Conservation (phyloP, 805 yeast genomes). For the Spathaspora arborariae region DNA sequence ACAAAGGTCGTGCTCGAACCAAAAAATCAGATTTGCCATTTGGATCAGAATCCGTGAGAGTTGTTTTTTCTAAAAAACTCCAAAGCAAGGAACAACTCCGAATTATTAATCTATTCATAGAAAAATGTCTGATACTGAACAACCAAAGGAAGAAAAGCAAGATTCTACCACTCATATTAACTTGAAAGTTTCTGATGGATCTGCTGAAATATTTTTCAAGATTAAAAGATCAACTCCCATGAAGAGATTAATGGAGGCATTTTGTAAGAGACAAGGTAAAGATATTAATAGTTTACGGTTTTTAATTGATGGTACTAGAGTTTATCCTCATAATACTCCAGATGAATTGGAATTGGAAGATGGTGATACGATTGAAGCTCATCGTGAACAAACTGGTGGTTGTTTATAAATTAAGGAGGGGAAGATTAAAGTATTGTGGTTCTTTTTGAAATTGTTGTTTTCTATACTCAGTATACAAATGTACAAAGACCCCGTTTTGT, state of each 20-base stretch:
- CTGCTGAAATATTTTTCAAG: slow-evolving; percentile 92
- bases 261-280: slow-evolving; percentile 96
- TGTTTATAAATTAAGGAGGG: slow-evolving; percentile 6
- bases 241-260: slow-evolving; percentile 94
- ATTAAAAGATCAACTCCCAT: slow-evolving; percentile 90
- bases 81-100: background rate
- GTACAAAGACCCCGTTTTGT: no score
- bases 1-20: background rate
- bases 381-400: slow-evolving; percentile 88
- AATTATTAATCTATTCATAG: background rate
- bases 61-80: background rate
- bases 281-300: slow-evolving; percentile 78
- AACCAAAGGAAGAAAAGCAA: slow-evolving; percentile 44
- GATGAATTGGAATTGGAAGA: slow-evolving; percentile 91
- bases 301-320: slow-evolving; percentile 89
- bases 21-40: background rate
- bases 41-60: background rate
- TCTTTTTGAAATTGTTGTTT: background rate
- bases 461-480: no score
- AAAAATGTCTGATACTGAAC: slow-evolving; percentile 19
- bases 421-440: background rate
- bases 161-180: slow-evolving; percentile 69
- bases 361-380: slow-evolving; percentile 95
- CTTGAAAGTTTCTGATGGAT: slow-evolving; percentile 90
- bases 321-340: slow-evolving; percentile 86